Percentiles rank a stretch among this genome's conserved stretches.
These are phyloP conservation scores for Lactifluus piperatus DNA, from an alignment of 768 basidiomycete species.

Conservation along the genomic window DNA sequence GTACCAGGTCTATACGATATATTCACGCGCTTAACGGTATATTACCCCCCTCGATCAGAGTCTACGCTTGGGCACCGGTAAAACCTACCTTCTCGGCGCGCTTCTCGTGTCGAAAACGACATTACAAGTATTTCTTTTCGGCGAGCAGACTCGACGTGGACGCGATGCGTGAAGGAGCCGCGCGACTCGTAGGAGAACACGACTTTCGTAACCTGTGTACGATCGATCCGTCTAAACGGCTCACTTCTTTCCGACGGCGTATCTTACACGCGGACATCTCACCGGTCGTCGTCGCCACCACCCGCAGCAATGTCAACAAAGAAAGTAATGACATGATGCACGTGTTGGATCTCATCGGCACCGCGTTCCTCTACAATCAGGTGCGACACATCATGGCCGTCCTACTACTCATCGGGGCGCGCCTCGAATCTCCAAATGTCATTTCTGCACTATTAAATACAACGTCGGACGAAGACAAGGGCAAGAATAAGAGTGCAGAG, in stretches of 20 bases:
- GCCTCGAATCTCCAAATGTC: conserved; percentile 65
- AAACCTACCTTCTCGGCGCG: conserved; percentile 73
- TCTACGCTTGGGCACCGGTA: conserved; percentile 93
- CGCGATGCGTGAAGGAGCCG: conserved; percentile 69
- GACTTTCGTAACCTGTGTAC: conserved; percentile 97
- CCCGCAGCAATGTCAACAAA: too few species aligned
- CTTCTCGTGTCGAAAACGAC: conserved; percentile 76
- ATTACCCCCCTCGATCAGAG: conserved; percentile 81
- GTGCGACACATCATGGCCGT: conserved; percentile 92
- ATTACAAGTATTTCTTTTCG: conserved; percentile 98
- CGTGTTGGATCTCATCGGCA: conserved; percentile 80
- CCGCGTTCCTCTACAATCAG: conserved; percentile 91
- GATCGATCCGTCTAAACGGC: conserved; percentile 85
- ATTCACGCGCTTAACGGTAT: conserved; percentile 74
- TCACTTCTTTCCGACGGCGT: conserved; percentile 64
- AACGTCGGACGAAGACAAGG: neutral
- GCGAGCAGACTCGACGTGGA: conserved; percentile 54
- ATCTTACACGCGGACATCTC: conserved; percentile 61
- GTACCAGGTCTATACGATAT: conserved; percentile 56
- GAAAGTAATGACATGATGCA: conserved; percentile 33
- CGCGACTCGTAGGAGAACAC: conserved; percentile 72
- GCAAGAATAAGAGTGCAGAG: too few species aligned
- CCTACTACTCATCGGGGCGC: conserved; percentile 78
- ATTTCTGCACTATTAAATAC: conserved; percentile 70
- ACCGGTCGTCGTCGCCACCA: conserved; percentile 26